phyloP scores from a whole-genome alignment of 306 rosid species.

The Nissolia schottii region DNA sequence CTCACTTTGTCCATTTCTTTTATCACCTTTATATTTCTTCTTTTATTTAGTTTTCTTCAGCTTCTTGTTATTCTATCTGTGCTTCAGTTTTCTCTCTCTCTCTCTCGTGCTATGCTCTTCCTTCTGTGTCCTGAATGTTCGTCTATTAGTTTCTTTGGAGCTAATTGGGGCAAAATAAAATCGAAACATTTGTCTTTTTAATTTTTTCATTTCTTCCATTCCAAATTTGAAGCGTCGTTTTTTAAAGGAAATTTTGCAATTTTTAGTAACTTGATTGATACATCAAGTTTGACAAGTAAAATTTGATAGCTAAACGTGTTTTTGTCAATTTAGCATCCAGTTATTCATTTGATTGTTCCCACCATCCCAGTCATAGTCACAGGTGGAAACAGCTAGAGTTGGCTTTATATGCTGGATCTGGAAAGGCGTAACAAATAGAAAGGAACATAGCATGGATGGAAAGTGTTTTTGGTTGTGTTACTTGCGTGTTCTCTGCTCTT shows the following conservation, averaged over 20 bases:
- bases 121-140: background rate
- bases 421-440: conserved; percentile 40
- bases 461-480: conserved; percentile 29
- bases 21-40: background rate
- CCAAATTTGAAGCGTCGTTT: background rate
- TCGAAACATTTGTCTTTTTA: background rate
- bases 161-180: conserved; percentile 24
- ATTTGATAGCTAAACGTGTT: background rate
- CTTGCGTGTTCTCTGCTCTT: conserved; percentile 55
- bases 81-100: conserved; percentile 3
- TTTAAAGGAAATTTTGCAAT: background rate
- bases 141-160: background rate
- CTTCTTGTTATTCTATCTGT: conserved; percentile 11
- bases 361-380: background rate
- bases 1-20: background rate
- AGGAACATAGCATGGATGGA: conserved; percentile 31
- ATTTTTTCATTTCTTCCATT: background rate
- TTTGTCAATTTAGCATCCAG: background rate
- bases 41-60: background rate
- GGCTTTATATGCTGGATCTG: conserved; percentile 71
- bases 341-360: conserved; percentile 4
- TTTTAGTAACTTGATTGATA: conserved; percentile 5
- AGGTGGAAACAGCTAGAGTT: conserved; percentile 57
- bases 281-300: background rate
- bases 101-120: background rate